These are phyloP conservation scores for Dictyostelium discoideum DNA, from an alignment of 78 protist species.

Conservation along the genomic window DNA sequence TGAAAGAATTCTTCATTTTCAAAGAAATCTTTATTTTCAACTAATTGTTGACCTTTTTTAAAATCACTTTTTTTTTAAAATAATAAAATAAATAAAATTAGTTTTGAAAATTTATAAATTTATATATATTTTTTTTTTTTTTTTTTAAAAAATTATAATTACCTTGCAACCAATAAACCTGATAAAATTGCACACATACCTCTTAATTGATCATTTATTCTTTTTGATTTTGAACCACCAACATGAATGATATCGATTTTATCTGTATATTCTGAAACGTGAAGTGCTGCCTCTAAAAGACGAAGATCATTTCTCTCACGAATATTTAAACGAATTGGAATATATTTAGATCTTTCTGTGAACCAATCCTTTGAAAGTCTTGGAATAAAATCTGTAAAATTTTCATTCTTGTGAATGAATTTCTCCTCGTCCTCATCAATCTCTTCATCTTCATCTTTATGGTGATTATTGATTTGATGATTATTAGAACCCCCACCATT, in stretches of 20 bases:
- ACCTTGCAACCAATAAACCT: conserved; percentile 89
- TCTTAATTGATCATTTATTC: conserved; percentile 83
- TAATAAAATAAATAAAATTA: background rate
- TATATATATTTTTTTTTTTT: background rate
- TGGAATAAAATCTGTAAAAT: background rate
- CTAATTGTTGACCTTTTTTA: conserved; percentile 84
- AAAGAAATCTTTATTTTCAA: conserved; percentile 80
- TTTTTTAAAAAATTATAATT: conserved; percentile 21
- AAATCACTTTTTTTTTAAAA: conserved; percentile 49
- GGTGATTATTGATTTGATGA: background rate
- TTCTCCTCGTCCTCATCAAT: conserved; percentile 1
- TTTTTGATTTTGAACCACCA: conserved; percentile 18
- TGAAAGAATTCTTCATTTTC: conserved; percentile 85
- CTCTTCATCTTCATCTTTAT: background rate
- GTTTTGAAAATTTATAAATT: no score
- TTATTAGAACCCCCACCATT: background rate
- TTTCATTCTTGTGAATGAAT: background rate
- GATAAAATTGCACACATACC: conserved; percentile 88
- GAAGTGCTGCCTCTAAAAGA: conserved; percentile 88
- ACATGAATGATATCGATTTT: conserved; percentile 60
- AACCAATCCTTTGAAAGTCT: conserved; percentile 11
- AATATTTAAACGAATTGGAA: conserved; percentile 73
- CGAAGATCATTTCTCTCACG: conserved; percentile 88
- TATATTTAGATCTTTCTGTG: conserved; percentile 68
- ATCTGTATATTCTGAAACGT: conserved; percentile 94